A percentile compares a stretch with the other conserved stretches of the same genome.
Conservation (phyloP, 2,329 filamentous ascomycete species). For the Fusarium sp. region DNA sequence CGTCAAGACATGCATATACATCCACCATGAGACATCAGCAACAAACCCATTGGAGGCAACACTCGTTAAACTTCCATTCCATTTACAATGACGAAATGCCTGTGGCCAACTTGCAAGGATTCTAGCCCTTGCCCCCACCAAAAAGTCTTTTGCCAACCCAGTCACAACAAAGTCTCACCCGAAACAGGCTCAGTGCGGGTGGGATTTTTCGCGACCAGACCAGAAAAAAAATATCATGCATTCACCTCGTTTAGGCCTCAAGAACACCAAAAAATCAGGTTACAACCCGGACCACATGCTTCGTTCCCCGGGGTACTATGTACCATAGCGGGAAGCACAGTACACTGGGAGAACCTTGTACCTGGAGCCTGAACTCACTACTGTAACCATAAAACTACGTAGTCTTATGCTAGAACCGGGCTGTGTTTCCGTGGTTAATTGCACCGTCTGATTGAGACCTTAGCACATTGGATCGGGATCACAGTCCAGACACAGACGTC, state of each 20-base stretch:
- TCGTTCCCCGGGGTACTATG: slow-evolving; percentile 5
- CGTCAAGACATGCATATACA: too few species aligned
- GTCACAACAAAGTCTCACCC: too few species aligned
- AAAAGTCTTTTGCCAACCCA: slow-evolving; percentile 23
- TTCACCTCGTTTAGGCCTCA: slow-evolving; percentile 26
- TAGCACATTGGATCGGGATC: slow-evolving; percentile 40
- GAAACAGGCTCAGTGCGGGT: slow-evolving; percentile 36
- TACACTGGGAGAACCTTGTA: slow-evolving; percentile 9
- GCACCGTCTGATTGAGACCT: slow-evolving; percentile 41
- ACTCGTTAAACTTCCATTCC: background rate
- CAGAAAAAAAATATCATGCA: slow-evolving; percentile 33
- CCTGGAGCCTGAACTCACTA: background rate
- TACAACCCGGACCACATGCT: slow-evolving; percentile 6
- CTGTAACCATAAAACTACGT: slow-evolving; percentile 15
- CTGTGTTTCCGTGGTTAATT: slow-evolving; percentile 2
- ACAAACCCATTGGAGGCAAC: too few species aligned
- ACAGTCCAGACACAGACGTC: background rate
- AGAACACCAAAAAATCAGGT: slow-evolving; percentile 4
- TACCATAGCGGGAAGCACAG: slow-evolving; percentile 1
- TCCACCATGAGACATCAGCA: too few species aligned
- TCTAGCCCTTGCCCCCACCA: slow-evolving; percentile 42
- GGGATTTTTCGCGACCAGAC: slow-evolving; percentile 12
- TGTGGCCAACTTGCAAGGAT: slow-evolving; percentile 40
- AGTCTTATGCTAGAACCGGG: background rate
- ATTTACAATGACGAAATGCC: slow-evolving; percentile 44